These are phyloP conservation scores for Somion occarium DNA, from an alignment of 1,284 basidiomycete genomes.

Conservation along the genomic window DNA sequence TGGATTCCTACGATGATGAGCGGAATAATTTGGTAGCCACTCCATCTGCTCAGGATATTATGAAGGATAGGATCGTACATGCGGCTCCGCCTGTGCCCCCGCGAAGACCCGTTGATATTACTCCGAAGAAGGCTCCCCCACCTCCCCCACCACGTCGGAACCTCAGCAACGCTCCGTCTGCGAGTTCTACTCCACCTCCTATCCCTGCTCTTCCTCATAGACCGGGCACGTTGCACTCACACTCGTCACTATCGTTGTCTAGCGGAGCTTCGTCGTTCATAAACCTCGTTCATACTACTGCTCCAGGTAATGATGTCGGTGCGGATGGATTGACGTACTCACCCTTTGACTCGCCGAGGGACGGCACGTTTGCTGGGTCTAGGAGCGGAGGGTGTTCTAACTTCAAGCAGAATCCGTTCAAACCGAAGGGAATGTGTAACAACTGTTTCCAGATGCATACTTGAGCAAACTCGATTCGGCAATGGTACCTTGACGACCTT, in stretches of 20 bases:
- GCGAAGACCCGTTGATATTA: slow-evolving; percentile 10
- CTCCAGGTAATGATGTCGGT: not conserved
- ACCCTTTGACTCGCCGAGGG: slow-evolving; percentile 44
- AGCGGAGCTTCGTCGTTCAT: slow-evolving; percentile 15
- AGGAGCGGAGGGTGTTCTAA: slow-evolving; percentile 4
- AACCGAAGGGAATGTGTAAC: slow-evolving; percentile 11
- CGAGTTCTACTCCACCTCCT: slow-evolving; percentile 1
- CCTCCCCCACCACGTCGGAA: slow-evolving; percentile 26
- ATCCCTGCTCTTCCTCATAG: not conserved
- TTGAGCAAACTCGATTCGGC: too few relatives aligned
- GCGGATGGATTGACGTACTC: slow-evolving; percentile 32
- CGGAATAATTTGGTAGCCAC: slow-evolving; percentile 5
- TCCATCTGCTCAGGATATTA: slow-evolving; percentile 10
- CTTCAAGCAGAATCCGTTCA: slow-evolving; percentile 13
- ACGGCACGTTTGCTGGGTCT: slow-evolving; percentile 8
- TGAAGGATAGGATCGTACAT: slow-evolving; percentile 5
- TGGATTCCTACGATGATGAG: slow-evolving; percentile 25
- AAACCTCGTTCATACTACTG: slow-evolving; percentile 10
- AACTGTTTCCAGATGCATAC: slow-evolving; percentile 11
- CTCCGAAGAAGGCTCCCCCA: slow-evolving; percentile 21
- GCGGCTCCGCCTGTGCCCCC: slow-evolving; percentile 1
- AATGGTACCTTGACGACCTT: too few relatives aligned
- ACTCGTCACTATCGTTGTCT: slow-evolving; percentile 3
- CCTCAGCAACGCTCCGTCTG: slow-evolving; percentile 11
- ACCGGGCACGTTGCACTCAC: slow-evolving; percentile 1